Conservation (phyloP, 2,329 filamentous ascomycete species). For the Fusarium acutatum region DNA sequence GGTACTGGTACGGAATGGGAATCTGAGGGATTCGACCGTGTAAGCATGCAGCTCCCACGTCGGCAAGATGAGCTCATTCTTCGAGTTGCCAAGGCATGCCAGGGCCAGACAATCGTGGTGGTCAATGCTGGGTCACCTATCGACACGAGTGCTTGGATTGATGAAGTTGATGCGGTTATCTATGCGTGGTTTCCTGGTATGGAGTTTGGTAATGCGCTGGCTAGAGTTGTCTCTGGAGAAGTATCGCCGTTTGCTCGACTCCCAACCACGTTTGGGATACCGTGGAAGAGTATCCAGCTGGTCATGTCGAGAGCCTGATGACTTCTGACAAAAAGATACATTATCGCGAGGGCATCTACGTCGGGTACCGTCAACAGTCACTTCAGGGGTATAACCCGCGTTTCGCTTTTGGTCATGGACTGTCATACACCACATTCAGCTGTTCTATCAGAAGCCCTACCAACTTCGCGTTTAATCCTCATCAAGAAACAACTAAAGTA, state of each 20-base stretch:
- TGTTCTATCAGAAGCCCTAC: neutral
- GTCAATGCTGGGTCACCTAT: neutral
- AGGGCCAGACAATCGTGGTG: neutral
- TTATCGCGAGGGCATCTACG: neutral
- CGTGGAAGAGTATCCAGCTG: neutral
- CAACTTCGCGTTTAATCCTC: accelerated
- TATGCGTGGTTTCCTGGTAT: neutral
- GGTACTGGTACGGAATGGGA: no score
- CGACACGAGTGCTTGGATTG: neutral
- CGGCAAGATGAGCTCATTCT: no score
- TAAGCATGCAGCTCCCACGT: no score
- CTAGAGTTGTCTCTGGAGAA: neutral
- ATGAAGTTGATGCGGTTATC: neutral
- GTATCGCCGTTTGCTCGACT: neutral
- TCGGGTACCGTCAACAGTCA: neutral
- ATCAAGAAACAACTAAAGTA: accelerated
- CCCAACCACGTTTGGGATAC: neutral
- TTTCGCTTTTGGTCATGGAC: neutral
- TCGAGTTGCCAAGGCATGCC: neutral
- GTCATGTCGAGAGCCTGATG: neutral
- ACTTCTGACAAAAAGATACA: neutral
- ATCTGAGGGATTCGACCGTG: no score
- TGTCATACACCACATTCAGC: neutral
- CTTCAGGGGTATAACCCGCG: neutral
- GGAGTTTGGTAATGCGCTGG: neutral